Evolutionary conservation across 2,329 filamentous ascomycete species (phyloP), one percentile per base, ranked within the genome.

Genomic region (Colletotrichum gloeosporioides): DNA sequence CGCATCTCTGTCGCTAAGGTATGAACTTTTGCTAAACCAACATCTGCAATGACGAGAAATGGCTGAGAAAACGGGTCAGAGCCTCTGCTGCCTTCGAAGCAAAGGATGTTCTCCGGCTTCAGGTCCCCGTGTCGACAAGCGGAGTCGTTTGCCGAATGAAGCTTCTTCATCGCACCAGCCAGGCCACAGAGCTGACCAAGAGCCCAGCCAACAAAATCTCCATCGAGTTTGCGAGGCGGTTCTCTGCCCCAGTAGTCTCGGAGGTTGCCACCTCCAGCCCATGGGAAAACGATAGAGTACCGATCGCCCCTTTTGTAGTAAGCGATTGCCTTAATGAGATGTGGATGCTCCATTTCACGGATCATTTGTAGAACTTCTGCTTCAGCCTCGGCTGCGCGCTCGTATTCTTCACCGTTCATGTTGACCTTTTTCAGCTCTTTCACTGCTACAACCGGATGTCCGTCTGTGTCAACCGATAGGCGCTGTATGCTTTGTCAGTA

Each of bases 101-200:
- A 53, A 6, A 76, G 69, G 2, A 76, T 76, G 4, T 76, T 76
- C 18, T 76, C 73, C 0, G 69, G 73, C 44, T 76, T 76, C n/a
- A 76, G 9, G 6, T 76, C 73, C 1, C 73, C 73, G 2, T 76
- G 73, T 4, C 73, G 39, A 3, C 49, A 72, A 2, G 7, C 4
- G 6, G 27, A 8, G 8, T 72, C 53, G 0, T 39, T 39, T 16
- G 4, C 15, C 4, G 49, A 36, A 36, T 76, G 69, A 2, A 72
- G 36, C 13, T 8, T 31, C 6, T 49, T 10, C 2, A 76, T 44
- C 4, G 69, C 73, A n/a, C 32, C 4, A 22, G 66, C 44, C 1
- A 75, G 53, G 12, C 72, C 72, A 27, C 22, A 36, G 4, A 76
- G 15, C 4, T 76, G 73, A 1, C 6, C 62, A 13, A 76, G 18